Evolutionary conservation across 2,329 filamentous ascomycete species (phyloP).

Genomic region (Didymella pinodella): DNA sequence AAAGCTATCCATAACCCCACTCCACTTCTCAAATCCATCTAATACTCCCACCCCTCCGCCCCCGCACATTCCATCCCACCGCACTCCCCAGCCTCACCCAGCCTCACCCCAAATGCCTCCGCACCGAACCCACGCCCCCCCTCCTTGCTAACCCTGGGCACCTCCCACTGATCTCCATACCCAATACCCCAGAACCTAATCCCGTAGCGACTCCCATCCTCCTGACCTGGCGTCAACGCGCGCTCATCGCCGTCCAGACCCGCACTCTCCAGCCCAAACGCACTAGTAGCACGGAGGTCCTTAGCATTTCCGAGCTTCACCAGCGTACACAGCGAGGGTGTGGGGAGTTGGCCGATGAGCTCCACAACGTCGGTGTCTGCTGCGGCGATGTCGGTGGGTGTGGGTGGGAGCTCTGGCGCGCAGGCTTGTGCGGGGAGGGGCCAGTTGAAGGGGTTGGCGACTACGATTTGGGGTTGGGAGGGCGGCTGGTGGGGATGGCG

Average conservation of each 20-base stretch:
- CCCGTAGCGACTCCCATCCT: conserved; percentile 30
- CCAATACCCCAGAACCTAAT: conserved; percentile 26
- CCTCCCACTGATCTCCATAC: conserved; percentile 6
- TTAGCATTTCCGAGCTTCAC: conserved; percentile 6
- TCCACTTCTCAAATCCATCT: neutral
- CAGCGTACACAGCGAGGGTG: conserved; percentile 13
- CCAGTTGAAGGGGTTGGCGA: conserved; percentile 20
- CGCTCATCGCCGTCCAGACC: conserved; percentile 23
- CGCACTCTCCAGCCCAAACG: neutral
- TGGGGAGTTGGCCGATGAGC: conserved; percentile 22
- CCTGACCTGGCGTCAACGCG: conserved; percentile 29
- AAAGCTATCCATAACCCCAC: neutral
- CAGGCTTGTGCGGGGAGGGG: conserved; percentile 33
- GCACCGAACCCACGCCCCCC: conserved; percentile 19
- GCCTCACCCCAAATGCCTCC: conserved; percentile 25
- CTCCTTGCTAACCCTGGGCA: neutral
- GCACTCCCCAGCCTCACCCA: conserved; percentile 30
- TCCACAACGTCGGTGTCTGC: conserved; percentile 26
- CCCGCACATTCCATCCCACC: conserved; percentile 34
- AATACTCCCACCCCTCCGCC: conserved; percentile 12
- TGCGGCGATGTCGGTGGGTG: conserved; percentile 19
- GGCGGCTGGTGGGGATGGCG: neutral
- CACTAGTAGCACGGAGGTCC: neutral
- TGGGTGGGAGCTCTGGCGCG: conserved; percentile 14
- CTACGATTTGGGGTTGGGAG: neutral